phyloP scores from a whole-genome alignment of 2,329 filamentous ascomycete species.

The Aureobasidium sp. region DNA sequence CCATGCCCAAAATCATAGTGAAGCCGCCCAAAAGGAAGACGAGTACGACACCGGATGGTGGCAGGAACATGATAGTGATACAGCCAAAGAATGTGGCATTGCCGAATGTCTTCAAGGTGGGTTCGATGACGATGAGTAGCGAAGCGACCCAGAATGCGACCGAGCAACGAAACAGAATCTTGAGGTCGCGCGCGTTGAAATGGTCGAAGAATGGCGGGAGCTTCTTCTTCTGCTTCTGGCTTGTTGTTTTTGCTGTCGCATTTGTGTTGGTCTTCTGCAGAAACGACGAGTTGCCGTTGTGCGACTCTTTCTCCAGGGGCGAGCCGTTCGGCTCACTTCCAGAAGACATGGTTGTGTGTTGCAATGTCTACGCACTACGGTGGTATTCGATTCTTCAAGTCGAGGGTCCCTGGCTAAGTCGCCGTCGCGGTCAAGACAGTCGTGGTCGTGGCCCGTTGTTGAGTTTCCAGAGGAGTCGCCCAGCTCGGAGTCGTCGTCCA shows the following conservation, averaged over 20 bases:
- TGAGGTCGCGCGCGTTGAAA: conserved; percentile 17
- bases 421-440: neutral
- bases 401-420: neutral
- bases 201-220: conserved; percentile 16
- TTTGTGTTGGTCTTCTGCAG: conserved; percentile 6
- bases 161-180: conserved; percentile 15
- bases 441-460: neutral
- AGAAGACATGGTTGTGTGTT: neutral
- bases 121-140: conserved; percentile 15
- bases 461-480: neutral
- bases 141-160: conserved; percentile 14
- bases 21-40: conserved; percentile 2
- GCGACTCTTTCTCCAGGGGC: conserved; percentile 4
- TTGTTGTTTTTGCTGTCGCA: neutral
- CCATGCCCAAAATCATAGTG: conserved; percentile 17
- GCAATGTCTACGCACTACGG: neutral
- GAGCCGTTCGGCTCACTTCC: neutral
- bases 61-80: conserved; percentile 13
- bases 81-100: conserved; percentile 16
- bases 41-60: conserved; percentile 14
- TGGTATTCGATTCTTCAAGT: neutral
- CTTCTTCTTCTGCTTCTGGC: conserved; percentile 1
- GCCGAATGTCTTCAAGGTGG: neutral
- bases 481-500: neutral
- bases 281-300: neutral